Evolutionary conservation across 306 rosid species (phyloP).

Genomic region (Pyrus pyrifolia): DNA sequence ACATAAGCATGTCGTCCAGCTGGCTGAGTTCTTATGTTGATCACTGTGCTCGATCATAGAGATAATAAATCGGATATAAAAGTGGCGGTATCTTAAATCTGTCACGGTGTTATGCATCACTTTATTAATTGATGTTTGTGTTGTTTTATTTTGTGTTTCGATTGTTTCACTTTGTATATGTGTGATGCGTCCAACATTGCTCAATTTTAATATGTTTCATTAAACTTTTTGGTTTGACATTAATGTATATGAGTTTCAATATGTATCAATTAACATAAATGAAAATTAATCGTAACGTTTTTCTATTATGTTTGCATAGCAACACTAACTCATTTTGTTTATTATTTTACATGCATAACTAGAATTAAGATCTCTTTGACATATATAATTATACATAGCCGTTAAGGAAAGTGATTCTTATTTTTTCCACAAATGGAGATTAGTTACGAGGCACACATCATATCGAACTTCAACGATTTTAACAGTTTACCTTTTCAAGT

Average conservation of each 20-base stretch:
- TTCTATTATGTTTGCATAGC: too few species aligned
- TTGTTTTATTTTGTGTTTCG: neutral
- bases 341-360: neutral
- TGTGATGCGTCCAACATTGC: neutral
- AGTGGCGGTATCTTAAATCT: rapidly evolving
- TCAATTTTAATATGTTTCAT: too few species aligned
- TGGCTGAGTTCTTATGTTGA: neutral
- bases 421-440: too few species aligned
- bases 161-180: neutral
- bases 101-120: rapidly evolving
- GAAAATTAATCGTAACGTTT: too few species aligned
- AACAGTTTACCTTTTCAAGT: too few species aligned
- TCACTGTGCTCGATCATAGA: neutral
- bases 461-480: too few species aligned
- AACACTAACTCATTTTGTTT: neutral
- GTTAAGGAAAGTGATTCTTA: too few species aligned
- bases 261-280: neutral
- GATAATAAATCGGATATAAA: too few species aligned
- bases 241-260: too few species aligned
- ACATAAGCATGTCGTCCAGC: neutral
- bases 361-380: too few species aligned
- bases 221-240: neutral
- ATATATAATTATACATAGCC: too few species aligned
- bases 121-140: neutral
- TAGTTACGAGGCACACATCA: too few species aligned